Evolutionary conservation across 2,329 filamentous ascomycete genomes (phyloP), one percentile per base, ranked within the genome.

Genomic region (Aspergillus caelatus): DNA sequence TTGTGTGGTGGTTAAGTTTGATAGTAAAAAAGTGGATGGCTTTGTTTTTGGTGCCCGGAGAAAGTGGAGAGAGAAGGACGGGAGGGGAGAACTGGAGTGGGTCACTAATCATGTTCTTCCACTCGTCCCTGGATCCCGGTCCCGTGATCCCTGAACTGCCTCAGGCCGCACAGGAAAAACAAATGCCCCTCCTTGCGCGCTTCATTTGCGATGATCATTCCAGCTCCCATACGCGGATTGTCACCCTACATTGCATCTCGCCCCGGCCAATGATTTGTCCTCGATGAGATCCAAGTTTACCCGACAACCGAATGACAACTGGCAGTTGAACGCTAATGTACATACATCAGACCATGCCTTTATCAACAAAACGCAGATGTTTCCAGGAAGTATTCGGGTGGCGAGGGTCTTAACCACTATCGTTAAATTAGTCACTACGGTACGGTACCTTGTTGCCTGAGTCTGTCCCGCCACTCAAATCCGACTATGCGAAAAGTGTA

Each of bases 171-270:
- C 1, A 48, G 23, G 19, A 26, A 21, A 21, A 8, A 23, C 50
- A 23, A 23, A 21, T 14, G 9, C 30, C 11, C 19, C 52, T 36
- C 30, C 48, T 52, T 52, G 14, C 34, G 14, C 14, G 14, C 14
- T 36, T 30, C 28, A 3, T 8, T 16, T 21, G 14, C n/a, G 21
- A 60, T 7, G 23, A 55, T 55, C 28, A 46, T 32, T 58, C 56
- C 41, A 26, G 28, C 39, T 11, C 21, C 21, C 41, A 50, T n/a
- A 58, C n/a, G 16, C 56, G 41, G 16, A 32, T 26, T 23, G 21
- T 48, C 56, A 46, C 41, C 56, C 30, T 58, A 48, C 56, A 58
- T 48, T 23, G 45, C 56, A 34, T 36, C n/a, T 48, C 9, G 16
- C 30, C 16, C 16, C 4, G 11, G 3, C 32, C 56, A 46, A 48